phyloP scores from a whole-genome alignment of 306 rosid genomes.

The Ceratonia siliqua region DNA sequence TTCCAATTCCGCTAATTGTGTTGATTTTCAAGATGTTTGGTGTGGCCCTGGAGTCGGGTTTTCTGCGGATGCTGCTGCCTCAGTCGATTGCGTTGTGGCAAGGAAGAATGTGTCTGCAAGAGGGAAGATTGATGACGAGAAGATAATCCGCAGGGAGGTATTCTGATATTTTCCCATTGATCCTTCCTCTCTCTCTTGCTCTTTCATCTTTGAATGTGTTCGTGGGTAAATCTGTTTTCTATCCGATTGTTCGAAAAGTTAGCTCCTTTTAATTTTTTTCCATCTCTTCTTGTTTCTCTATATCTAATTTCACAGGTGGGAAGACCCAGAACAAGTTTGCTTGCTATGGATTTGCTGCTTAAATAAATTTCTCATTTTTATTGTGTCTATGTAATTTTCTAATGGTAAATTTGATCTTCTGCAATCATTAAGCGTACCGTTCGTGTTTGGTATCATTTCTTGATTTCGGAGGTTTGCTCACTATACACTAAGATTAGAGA shows the following conservation, averaged over 20 bases:
- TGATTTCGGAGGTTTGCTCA: constrained; percentile 1
- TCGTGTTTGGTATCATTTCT: not conserved
- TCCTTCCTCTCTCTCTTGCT: not conserved
- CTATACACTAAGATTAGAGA: not conserved
- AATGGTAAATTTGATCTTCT: constrained; percentile 4
- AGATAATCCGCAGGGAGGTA: constrained; percentile 68
- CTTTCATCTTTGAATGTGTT: not conserved
- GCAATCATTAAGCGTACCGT: not conserved
- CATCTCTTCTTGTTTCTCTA: not conserved
- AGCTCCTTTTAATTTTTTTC: not conserved
- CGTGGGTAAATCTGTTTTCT: constrained; percentile 7
- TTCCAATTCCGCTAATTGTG: constrained; percentile 41
- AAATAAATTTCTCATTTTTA: constrained; percentile 2
- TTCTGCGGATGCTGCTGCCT: constrained; percentile 60
- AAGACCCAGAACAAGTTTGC: not conserved
- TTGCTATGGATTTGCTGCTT: constrained; percentile 5
- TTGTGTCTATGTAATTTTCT: not conserved
- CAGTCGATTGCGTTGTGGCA: constrained; percentile 81
- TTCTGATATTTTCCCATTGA: not conserved
- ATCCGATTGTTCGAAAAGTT: not conserved
- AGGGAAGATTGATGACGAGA: constrained; percentile 78
- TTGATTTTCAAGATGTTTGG: constrained; percentile 91
- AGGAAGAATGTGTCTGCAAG: constrained; percentile 68
- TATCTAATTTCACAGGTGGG: not conserved
- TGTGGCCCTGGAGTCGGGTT: constrained; percentile 97